A percentile compares a stretch with the other conserved stretches of the same genome.
These are phyloP conservation scores for Alternaria ethzedia DNA, from an alignment of 2,329 filamentous ascomycete species.

Conservation along the genomic window DNA sequence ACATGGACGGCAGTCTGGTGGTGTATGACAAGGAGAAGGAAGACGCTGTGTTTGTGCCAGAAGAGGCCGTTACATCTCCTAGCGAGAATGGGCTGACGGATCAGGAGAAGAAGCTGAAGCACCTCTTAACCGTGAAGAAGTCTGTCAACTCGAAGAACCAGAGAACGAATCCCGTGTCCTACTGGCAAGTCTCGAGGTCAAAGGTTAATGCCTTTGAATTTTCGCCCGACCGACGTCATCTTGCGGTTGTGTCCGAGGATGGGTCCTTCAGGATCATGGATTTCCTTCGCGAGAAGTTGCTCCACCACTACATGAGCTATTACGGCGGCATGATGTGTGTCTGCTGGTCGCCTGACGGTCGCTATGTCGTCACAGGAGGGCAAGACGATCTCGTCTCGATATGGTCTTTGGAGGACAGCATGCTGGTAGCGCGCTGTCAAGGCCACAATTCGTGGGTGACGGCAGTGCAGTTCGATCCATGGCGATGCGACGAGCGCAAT, in stretches of 20 bases:
- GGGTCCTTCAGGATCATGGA: slow-evolving; percentile 89
- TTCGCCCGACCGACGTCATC: slow-evolving; percentile 83
- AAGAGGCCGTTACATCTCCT: slow-evolving; percentile 55
- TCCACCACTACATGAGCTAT: slow-evolving; percentile 87
- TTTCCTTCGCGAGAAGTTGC: slow-evolving; percentile 88
- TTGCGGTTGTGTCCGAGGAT: slow-evolving; percentile 91
- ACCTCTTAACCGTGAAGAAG: slow-evolving; percentile 76
- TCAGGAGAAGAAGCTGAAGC: slow-evolving; percentile 36
- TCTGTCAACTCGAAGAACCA: slow-evolving; percentile 94
- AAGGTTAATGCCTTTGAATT: slow-evolving; percentile 91
- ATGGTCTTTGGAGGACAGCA: slow-evolving; percentile 85
- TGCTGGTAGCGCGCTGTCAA: slow-evolving; percentile 88
- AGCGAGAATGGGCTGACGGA: slow-evolving; percentile 37
- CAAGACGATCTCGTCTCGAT: slow-evolving; percentile 97
- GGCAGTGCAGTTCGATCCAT: slow-evolving; percentile 91
- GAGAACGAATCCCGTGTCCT: slow-evolving; percentile 88
- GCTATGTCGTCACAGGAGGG: slow-evolving; percentile 92
- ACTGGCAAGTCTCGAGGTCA: slow-evolving; percentile 91
- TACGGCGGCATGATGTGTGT: slow-evolving; percentile 93
- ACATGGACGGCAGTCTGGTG: slow-evolving; percentile 87
- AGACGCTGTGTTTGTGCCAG: slow-evolving; percentile 77
- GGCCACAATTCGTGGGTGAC: slow-evolving; percentile 97
- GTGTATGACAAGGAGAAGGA: slow-evolving; percentile 99
- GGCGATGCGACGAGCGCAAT: slow-evolving; percentile 93
- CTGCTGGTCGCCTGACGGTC: slow-evolving; percentile 96